A percentile compares a stretch with the other conserved stretches of the same genome.
phyloP scores from a whole-genome alignment of 495 filamentous ascomycete genomes.

The Pseudotulostoma volvatum region DNA sequence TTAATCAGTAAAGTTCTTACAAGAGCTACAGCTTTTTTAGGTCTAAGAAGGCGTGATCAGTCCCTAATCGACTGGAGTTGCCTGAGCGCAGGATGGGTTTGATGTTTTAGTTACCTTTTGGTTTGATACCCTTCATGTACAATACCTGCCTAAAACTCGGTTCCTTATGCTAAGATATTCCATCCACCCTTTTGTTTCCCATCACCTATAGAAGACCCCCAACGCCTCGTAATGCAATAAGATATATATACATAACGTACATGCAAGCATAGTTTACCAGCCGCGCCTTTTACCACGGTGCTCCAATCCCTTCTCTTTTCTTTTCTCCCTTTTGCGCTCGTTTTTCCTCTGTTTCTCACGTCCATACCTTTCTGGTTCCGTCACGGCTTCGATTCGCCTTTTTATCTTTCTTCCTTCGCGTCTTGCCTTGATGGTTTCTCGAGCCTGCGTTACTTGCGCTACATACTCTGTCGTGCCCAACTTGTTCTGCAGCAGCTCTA shows the following conservation, averaged over 20 bases:
- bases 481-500: conserved; percentile 63
- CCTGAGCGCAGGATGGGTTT: too few species aligned
- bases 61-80: too few species aligned
- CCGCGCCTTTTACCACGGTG: conserved; percentile 55
- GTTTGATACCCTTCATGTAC: conserved; percentile 1
- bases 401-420: conserved; percentile 61
- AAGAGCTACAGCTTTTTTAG: too few species aligned
- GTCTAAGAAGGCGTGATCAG: too few species aligned
- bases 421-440: conserved; percentile 47
- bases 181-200: background rate
- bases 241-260: background rate
- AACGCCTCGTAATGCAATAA: conserved; percentile 1
- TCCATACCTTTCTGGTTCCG: conserved; percentile 59
- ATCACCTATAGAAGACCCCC: background rate
- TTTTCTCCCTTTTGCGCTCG: conserved; percentile 67
- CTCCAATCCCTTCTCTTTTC: conserved; percentile 57
- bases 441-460: conserved; percentile 46
- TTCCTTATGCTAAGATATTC: background rate
- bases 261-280: conserved; percentile 24
- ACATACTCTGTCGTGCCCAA: conserved; percentile 70
- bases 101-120: too few species aligned
- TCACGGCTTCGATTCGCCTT: conserved; percentile 70
- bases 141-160: conserved; percentile 1
- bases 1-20: too few species aligned
- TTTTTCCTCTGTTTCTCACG: conserved; percentile 70